Evolutionary conservation across 257 asterid species (phyloP).

Genomic region (Jacaranda mimosifolia): DNA sequence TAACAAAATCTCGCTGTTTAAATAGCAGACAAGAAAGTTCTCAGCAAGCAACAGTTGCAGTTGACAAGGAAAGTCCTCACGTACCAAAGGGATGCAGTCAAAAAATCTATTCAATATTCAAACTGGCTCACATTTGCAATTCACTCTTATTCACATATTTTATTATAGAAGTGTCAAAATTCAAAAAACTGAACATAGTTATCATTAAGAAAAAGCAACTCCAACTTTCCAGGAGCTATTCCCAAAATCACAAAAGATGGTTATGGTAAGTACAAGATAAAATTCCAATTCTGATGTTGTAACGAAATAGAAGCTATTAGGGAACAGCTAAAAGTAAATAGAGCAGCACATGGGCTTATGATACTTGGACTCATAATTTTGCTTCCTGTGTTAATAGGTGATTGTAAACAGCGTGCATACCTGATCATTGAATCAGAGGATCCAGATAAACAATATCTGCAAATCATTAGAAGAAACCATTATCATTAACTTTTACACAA

Average conservation of each 20-base stretch:
- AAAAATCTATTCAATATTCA: slow-evolving; percentile 6
- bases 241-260: neutral
- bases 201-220: neutral
- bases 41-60: neutral
- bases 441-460: slow-evolving; percentile 92
- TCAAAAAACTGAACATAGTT: neutral
- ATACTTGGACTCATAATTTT: slow-evolving; percentile 18
- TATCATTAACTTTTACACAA: slow-evolving; percentile 18
- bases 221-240: neutral
- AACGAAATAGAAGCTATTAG: neutral
- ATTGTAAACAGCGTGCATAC: slow-evolving; percentile 42
- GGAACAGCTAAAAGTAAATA: neutral
- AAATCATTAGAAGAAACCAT: slow-evolving; percentile 32
- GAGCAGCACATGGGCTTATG: neutral
- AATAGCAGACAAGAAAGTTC: neutral
- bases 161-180: neutral
- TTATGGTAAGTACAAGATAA: neutral
- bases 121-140: neutral
- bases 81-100: neutral
- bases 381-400: neutral
- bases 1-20: slow-evolving; percentile 13
- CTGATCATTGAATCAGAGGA: slow-evolving; percentile 96
- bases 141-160: neutral
- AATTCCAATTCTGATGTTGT: neutral
- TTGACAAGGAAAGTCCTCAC: neutral